Base-by-base conservation (phyloP, 352 stramenopile species). In the Pythium brachiatum region DNA sequence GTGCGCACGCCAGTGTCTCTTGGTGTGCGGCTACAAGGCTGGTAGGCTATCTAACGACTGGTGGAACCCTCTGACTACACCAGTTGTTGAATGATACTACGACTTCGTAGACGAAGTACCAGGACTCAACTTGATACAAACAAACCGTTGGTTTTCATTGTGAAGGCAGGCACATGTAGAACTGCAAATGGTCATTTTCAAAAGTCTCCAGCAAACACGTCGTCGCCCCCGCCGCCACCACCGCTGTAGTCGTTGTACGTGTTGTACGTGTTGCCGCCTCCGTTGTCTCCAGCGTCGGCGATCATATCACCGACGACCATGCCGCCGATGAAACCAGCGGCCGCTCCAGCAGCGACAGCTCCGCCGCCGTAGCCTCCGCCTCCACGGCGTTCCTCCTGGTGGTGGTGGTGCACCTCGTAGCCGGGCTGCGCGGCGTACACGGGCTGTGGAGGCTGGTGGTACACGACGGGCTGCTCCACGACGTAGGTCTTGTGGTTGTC, bases 251-350 rank as follows among this genome's bases (percentile, higher is more conserved):
- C 36, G 36, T 44, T 44, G 36, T 44, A 44, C 3, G 34, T 39
- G 34, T 39, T 39, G 34, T 39, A 39, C 4, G n/a, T 50, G 41
- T 50, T 50, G 41, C 41, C 41, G n/a, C 13, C 7, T 4, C n/a
- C 15, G 16, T 50, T 47, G 39, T 25, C 41, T 18, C 41, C 41
- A 9, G 59, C 59, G n/a, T 59, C 52, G 2, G 59, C 50, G 39
- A 66, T 66, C 36, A 60, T 41, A 11, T 57, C 59, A 7, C 59
- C 59, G 20, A 66, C 47, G 25, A 66, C 13, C 50, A 66, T 34
- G 1, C 59, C 59, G 21, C 59, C 59, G 7, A 53, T 15, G 27
- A 66, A 26, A 27, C 59, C 59, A 15, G 38, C 59, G 15, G 26
- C 59, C 4, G 58, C 58, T 15, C 48, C 58, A 2, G 36, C 20